Evolutionary conservation across 192 early-diverging fungal genomes (phyloP), one percentile per base, ranked within the genome.

Genomic region (Backusella sp.): DNA sequence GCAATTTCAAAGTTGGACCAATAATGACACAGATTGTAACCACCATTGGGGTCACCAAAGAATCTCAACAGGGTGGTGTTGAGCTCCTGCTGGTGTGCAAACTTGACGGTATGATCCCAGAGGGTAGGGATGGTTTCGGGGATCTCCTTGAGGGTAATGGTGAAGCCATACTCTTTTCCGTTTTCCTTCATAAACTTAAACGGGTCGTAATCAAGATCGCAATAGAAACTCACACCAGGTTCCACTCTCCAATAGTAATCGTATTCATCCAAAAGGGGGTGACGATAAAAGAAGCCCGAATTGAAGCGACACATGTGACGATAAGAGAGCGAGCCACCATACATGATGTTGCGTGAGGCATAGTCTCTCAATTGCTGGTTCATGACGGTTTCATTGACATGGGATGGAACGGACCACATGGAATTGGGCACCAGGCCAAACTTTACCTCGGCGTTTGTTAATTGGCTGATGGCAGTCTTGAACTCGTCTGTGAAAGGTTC

Each of bases 261-360:
- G 72, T 85, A 91, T 74, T 88, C 70, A 56, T 81, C 39, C 32
- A 84, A 71, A 2, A 91, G 72, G 42, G 82, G 84, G 62, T 91
- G 90, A 8, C 81, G 75, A 59, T 78, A 90, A 73, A 91, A 91
- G 68, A 84, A 86, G 0, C 90, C 90, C 0, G 90, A 90, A 32
- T 87, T 82, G 49, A 83, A 96, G 26, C 94, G 86, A 59, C 94
- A 96, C 94, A 96, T 96, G 62, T 96, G 93, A 15, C 94, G 90
- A 78, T 96, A 96, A 11, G 92, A 90, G 65, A 91, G 76, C 34
- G 86, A 88, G 9, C 86, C 90, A 2, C 92, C 94, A 71, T 95
- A 96, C 28, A 93, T 86, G 11, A 95, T 88, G 17, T 85, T 74
- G 3, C 86, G 80, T 0, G 78, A 79, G 14, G 81, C 81, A 87